Percentiles rank a stretch among this genome's conserved stretches.
phyloP scores from a whole-genome alignment of 202 grass and related monocot genomes.

The Cymbopogon flexuosus region DNA sequence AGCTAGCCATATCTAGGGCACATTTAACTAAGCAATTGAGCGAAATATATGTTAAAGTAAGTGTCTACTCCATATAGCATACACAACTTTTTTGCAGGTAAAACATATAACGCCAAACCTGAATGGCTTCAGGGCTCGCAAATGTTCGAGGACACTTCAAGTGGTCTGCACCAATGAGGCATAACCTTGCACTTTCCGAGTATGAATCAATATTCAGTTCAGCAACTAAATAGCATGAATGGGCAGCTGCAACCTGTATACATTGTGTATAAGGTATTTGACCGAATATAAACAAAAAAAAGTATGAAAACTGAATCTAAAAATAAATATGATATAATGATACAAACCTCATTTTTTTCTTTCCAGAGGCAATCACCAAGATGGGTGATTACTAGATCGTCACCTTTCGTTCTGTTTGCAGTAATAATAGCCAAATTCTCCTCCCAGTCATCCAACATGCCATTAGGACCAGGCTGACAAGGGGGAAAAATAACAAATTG shows the following conservation, averaged over 20 bases:
- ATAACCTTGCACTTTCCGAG: conserved; percentile 84
- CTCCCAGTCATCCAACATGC: conserved; percentile 97
- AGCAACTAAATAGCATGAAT: conserved; percentile 92
- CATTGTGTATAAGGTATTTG: conserved; percentile 27
- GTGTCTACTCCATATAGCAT: not conserved
- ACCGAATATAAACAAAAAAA: not conserved
- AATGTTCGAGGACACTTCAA: conserved; percentile 93
- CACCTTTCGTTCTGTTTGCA: conserved; percentile 91
- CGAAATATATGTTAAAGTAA: not conserved
- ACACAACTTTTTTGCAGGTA: not conserved
- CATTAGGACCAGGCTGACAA: conserved; percentile 47
- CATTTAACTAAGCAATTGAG: not conserved
- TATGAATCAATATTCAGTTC: conserved; percentile 87
- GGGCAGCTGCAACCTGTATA: conserved; percentile 80
- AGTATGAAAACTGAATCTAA: conserved; percentile 13
- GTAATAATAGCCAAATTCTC: conserved; percentile 97
- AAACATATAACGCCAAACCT: conserved; percentile 42
- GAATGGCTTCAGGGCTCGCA: conserved; percentile 80
- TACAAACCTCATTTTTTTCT: conserved; percentile 80
- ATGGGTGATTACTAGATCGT: conserved; percentile 87
- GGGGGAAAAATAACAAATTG: conserved; percentile 25
- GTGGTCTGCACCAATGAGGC: conserved; percentile 86
- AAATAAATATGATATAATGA: conserved; percentile 34
- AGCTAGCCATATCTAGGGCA: not conserved
- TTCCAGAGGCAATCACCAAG: conserved; percentile 98